phyloP scores from a whole-genome alignment of 768 basidiomycete species.

The Termitomyces sp. region DNA sequence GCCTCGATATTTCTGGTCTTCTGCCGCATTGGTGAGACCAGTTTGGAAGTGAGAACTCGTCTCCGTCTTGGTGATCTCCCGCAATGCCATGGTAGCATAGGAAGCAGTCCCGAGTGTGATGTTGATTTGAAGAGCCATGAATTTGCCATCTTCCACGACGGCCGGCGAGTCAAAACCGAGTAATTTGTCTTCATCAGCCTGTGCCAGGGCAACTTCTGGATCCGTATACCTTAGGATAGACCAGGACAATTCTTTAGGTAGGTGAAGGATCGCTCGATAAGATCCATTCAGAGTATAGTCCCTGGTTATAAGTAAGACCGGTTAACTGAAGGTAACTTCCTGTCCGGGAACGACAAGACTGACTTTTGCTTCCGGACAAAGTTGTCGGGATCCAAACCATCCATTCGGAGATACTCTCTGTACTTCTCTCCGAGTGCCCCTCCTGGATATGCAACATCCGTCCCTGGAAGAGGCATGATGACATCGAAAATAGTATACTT shows the following conservation, averaged over 20 bases:
- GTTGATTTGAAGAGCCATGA: conserved; percentile 83
- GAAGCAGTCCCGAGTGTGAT: conserved; percentile 87
- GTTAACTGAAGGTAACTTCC: conserved; percentile 5
- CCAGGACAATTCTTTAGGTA: conserved; percentile 83
- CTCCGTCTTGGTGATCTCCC: conserved; percentile 93
- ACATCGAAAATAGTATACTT: conserved; percentile 92
- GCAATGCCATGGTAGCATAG: conserved; percentile 97
- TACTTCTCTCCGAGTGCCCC: conserved; percentile 87
- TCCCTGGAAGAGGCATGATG: conserved; percentile 96
- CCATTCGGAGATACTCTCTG: conserved; percentile 72
- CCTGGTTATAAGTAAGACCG: conserved; percentile 38
- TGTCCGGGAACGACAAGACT: conserved; percentile 21
- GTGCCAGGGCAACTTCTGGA: conserved; percentile 87
- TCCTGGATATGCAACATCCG: conserved; percentile 89
- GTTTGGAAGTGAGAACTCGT: conserved; percentile 91
- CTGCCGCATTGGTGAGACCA: conserved; percentile 70
- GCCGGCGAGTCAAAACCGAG: conserved; percentile 77
- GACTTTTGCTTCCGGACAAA: conserved; percentile 90
- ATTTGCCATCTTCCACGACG: conserved; percentile 70
- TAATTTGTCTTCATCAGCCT: conserved; percentile 93
- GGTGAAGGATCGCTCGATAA: conserved; percentile 88
- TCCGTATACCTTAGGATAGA: conserved; percentile 85
- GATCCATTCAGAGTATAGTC: conserved; percentile 93
- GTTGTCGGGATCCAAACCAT: conserved; percentile 89
- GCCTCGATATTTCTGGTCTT: conserved; percentile 80